These are phyloP conservation scores for Quercus lobata DNA, from an alignment of 331 rosid genomes.

Conservation along the genomic window DNA sequence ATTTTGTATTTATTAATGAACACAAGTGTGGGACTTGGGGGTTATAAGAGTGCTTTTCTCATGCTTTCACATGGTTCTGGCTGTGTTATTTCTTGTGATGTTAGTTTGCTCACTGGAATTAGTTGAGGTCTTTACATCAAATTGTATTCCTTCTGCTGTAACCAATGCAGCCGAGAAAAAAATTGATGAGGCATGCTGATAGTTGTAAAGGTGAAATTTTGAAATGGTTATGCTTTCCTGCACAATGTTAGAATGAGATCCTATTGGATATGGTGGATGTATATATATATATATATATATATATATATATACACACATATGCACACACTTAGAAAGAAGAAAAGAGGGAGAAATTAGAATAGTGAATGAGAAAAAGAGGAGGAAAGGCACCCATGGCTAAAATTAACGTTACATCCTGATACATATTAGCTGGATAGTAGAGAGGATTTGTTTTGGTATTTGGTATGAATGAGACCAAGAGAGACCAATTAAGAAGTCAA, in stretches of 20 bases:
- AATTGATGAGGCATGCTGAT: background rate
- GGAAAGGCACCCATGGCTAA: background rate
- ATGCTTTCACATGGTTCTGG: background rate
- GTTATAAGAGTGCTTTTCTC: background rate
- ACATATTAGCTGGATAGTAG: background rate
- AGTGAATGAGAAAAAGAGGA: background rate
- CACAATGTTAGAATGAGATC: background rate
- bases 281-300: no score
- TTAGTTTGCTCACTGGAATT: background rate
- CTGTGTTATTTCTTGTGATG: background rate
- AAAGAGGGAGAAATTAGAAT: no score
- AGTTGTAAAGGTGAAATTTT: no score
- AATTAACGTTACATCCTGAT: background rate
- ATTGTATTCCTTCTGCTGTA: background rate
- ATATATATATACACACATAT: no score
- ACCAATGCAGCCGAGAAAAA: background rate
- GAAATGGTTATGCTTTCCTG: no score
- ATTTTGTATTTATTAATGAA: background rate
- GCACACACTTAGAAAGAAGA: background rate
- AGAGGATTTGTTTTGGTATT: background rate
- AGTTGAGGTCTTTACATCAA: background rate
- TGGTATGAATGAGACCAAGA: background rate
- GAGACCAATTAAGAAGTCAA: background rate
- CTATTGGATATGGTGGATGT: background rate
- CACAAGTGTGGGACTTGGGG: background rate